These are phyloP conservation scores for Epichloe scottii DNA, from an alignment of 2,329 filamentous ascomycete genomes.

Conservation along the genomic window DNA sequence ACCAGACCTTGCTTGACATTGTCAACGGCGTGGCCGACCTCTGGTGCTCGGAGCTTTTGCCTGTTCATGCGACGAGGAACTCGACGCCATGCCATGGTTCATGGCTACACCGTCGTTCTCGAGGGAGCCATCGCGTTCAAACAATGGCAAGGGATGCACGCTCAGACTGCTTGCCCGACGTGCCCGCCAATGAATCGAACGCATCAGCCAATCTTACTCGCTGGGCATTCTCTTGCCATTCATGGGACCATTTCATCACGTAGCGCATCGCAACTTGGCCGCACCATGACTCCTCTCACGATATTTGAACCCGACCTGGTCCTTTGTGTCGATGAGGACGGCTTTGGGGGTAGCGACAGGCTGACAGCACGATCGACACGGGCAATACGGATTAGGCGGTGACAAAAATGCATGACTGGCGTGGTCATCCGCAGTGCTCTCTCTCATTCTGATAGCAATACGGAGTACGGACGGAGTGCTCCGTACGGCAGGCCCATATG, in stretches of 20 bases:
- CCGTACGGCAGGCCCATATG: no score
- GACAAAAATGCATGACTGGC: no score
- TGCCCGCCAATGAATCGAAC: background rate
- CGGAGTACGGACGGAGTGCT: no score
- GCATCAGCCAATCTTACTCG: background rate
- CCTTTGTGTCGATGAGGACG: background rate
- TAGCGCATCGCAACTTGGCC: background rate
- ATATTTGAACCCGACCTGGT: no score
- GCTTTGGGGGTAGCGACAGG: background rate
- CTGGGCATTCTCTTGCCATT: background rate
- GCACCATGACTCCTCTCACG: background rate
- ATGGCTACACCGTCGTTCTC: background rate
- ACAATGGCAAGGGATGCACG: background rate
- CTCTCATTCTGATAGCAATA: no score
- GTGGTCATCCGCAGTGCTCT: no score
- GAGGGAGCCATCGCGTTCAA: background rate
- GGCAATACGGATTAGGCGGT: background rate
- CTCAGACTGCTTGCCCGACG: conserved; percentile 1
- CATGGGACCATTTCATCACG: background rate
- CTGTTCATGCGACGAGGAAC: background rate
- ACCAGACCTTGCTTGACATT: background rate
- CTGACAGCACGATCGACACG: background rate
- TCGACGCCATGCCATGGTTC: background rate
- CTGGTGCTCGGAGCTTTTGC: background rate
- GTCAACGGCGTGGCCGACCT: background rate